These are phyloP conservation scores for Plasmodiophora brassicae DNA, from an alignment of 208 protist species.

Conservation along the genomic window DNA sequence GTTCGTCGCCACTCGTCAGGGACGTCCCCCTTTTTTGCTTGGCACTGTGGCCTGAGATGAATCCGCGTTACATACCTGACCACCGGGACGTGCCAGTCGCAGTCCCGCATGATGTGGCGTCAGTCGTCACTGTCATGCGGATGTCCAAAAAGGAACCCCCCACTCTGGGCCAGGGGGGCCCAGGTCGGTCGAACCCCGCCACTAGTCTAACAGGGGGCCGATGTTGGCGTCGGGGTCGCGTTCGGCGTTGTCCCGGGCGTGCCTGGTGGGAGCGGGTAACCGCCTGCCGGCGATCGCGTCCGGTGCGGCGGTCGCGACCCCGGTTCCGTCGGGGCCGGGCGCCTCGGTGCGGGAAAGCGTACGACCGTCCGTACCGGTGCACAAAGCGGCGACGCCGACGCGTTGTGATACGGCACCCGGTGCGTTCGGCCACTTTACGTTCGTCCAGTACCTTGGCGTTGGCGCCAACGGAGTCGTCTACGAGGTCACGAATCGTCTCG, in stretches of 20 bases:
- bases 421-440: background rate
- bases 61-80: too few species aligned
- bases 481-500: background rate
- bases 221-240: too few species aligned
- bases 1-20: too few species aligned
- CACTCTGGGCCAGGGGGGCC: too few species aligned
- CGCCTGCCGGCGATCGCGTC: background rate
- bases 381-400: background rate
- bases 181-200: too few species aligned
- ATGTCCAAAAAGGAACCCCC: too few species aligned
- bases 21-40: too few species aligned
- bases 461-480: background rate
- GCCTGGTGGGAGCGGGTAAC: background rate
- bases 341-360: background rate
- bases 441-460: background rate
- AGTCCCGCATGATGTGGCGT: too few species aligned
- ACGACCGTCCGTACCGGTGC: background rate
- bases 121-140: too few species aligned
- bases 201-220: too few species aligned
- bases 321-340: background rate
- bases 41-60: too few species aligned
- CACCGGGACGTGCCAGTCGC: too few species aligned
- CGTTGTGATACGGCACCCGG: background rate
- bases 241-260: background rate
- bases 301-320: background rate